These are phyloP conservation scores for Starmerella scarabaei DNA, from an alignment of 805 yeast species.

Conservation along the genomic window DNA sequence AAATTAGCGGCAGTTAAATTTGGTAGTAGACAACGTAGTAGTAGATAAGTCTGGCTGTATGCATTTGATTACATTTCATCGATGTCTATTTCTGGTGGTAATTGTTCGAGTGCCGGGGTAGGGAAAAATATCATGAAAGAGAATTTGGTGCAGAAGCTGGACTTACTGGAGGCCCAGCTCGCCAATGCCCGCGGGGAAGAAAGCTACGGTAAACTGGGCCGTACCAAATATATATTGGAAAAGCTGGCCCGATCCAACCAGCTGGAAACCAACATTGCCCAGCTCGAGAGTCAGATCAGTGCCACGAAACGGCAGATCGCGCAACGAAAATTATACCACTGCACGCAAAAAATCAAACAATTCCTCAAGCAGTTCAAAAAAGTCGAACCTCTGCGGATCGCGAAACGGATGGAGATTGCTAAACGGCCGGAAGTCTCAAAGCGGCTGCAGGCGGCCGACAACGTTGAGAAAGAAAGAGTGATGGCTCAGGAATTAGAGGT, in stretches of 20 bases:
- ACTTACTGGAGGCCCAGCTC: constrained; percentile 27
- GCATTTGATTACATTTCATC: too few relatives aligned
- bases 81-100: too few relatives aligned
- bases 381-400: constrained; percentile 26
- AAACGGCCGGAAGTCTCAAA: too few relatives aligned
- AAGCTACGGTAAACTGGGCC: constrained; percentile 20
- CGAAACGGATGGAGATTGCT: too few relatives aligned
- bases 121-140: constrained; percentile 18
- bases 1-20: too few relatives aligned
- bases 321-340: constrained; percentile 25
- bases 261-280: constrained; percentile 10
- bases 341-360: constrained; percentile 21
- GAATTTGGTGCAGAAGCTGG: constrained; percentile 29
- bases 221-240: constrained; percentile 24
- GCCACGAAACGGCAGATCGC: constrained; percentile 23
- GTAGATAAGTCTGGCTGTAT: too few relatives aligned
- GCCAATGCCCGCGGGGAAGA: constrained; percentile 16
- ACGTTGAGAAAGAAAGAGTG: constrained; percentile 6
- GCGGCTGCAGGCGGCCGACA: constrained; percentile 16
- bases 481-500: constrained; percentile 12
- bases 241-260: constrained; percentile 9
- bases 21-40: too few relatives aligned
- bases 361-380: constrained; percentile 25
- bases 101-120: background rate
- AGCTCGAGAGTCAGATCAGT: constrained; percentile 16